These are phyloP conservation scores for Gracilaria gracilis DNA, from an alignment of 23 red algal species.

Conservation along the genomic window DNA sequence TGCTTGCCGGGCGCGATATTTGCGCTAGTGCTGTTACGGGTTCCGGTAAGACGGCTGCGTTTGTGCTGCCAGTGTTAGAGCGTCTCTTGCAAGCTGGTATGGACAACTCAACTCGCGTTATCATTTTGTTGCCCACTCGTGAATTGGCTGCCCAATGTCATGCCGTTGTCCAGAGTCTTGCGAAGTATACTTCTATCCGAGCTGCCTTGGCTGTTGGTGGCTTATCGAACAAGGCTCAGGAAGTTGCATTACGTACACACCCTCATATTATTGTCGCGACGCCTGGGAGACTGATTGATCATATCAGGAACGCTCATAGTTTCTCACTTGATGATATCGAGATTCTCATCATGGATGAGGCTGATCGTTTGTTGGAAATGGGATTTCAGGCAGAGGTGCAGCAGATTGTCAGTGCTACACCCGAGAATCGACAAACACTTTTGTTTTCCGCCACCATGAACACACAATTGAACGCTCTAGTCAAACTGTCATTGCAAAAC, in stretches of 20 bases:
- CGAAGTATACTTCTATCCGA: slow-evolving; percentile 60
- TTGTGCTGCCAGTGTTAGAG: slow-evolving; percentile 90
- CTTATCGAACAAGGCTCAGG: slow-evolving; percentile 75
- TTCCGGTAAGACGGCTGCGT: slow-evolving; percentile 94
- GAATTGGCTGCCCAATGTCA: slow-evolving; percentile 98
- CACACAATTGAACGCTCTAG: slow-evolving; percentile 69
- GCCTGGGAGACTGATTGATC: slow-evolving; percentile 92
- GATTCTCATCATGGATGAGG: slow-evolving; percentile 96
- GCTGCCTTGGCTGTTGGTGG: slow-evolving; percentile 91
- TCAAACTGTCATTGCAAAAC: slow-evolving; percentile 76
- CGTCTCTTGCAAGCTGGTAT: slow-evolving; percentile 72
- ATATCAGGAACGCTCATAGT: slow-evolving; percentile 85
- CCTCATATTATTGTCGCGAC: slow-evolving; percentile 94
- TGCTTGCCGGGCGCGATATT: slow-evolving; percentile 88
- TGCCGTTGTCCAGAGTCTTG: slow-evolving; percentile 72
- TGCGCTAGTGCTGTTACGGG: slow-evolving; percentile 92
- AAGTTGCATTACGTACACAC: slow-evolving; percentile 77
- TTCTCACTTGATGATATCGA: slow-evolving; percentile 90
- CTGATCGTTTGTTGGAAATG: slow-evolving; percentile 94
- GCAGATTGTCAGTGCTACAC: slow-evolving; percentile 73
- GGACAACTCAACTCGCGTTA: slow-evolving; percentile 64
- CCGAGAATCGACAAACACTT: slow-evolving; percentile 63
- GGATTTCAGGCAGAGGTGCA: slow-evolving; percentile 93
- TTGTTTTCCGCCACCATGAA: slow-evolving; percentile 88
- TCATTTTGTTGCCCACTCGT: slow-evolving; percentile 90